Conservation (phyloP, 2,329 filamentous ascomycete species). For the Aspergillus candidus region DNA sequence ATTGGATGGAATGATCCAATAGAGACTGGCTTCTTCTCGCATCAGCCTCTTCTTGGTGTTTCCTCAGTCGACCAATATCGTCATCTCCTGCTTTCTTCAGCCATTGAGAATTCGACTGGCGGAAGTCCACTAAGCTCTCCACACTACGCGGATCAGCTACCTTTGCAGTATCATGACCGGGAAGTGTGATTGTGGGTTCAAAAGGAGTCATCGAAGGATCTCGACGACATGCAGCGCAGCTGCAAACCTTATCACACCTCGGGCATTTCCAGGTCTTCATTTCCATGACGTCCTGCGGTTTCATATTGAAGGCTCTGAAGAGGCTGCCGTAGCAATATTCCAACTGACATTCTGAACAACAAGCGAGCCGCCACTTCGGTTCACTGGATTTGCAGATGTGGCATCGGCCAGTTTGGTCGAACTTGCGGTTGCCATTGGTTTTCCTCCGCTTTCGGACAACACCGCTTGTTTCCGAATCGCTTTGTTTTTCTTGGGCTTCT, state of each 20-base stretch:
- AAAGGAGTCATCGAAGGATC: conserved; percentile 67
- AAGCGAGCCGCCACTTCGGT: conserved; percentile 75
- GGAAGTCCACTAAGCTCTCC: conserved; percentile 85
- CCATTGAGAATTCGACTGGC: conserved; percentile 81
- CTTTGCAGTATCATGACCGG: conserved; percentile 85
- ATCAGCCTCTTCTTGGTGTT: conserved; percentile 50
- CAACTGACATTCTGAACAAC: conserved; percentile 68
- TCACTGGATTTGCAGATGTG: conserved; percentile 81
- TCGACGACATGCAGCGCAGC: conserved; percentile 72
- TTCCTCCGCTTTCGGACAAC: conserved; percentile 60
- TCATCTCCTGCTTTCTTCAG: conserved; percentile 56
- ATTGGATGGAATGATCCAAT: conserved; percentile 40
- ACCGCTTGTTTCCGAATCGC: conserved; percentile 53
- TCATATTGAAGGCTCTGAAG: conserved; percentile 84
- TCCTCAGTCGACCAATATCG: conserved; percentile 42
- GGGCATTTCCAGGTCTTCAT: conserved; percentile 82
- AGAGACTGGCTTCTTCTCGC: conserved; percentile 45
- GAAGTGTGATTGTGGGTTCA: conserved; percentile 75
- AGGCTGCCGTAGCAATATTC: conserved; percentile 91
- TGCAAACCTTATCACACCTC: conserved; percentile 78
- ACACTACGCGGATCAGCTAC: conserved; percentile 88
- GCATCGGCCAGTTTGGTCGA: conserved; percentile 54
- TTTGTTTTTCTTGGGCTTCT: conserved; percentile 30
- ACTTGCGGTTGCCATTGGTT: conserved; percentile 43
- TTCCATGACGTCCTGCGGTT: conserved; percentile 77